These are phyloP conservation scores for Elsinoe ampelina DNA, from an alignment of 2,329 filamentous ascomycete genomes.

Conservation along the genomic window DNA sequence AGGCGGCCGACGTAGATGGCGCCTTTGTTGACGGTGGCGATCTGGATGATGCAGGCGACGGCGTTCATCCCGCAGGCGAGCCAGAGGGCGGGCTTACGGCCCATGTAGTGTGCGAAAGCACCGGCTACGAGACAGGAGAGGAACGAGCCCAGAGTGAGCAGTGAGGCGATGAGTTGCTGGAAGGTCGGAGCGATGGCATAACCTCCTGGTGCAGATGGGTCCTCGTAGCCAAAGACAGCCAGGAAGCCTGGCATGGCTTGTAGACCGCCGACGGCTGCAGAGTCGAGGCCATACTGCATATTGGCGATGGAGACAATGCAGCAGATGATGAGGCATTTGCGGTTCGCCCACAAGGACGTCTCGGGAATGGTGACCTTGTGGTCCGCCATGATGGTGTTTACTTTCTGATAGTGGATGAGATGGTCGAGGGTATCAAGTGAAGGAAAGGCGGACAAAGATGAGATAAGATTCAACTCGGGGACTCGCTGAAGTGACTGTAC, in stretches of 20 bases:
- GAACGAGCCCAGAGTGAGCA: conserved; percentile 37
- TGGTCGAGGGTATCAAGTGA: neutral
- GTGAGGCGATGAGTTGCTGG: conserved; percentile 36
- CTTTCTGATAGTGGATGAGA: neutral
- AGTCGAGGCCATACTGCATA: conserved; percentile 44
- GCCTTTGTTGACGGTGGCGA: conserved; percentile 44
- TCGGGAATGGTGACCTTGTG: conserved; percentile 8
- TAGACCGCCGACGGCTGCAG: conserved; percentile 42
- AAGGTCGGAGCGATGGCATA: conserved; percentile 35
- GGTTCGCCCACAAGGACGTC: conserved; percentile 30
- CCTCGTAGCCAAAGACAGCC: conserved; percentile 42
- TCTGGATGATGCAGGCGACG: conserved; percentile 48
- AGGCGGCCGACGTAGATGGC: conserved; percentile 46
- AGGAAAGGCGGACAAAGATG: neutral
- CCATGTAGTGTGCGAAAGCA: conserved; percentile 33
- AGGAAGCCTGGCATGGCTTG: conserved; percentile 45
- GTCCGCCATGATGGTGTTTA: neutral
- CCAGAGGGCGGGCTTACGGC: conserved; percentile 37
- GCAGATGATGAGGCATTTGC: conserved; percentile 40
- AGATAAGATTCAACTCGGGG: neutral
- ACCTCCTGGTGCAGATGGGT: conserved; percentile 28
- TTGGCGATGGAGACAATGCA: conserved; percentile 40
- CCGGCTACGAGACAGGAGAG: conserved; percentile 31
- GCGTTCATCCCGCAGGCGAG: conserved; percentile 40
- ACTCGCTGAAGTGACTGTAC: neutral